Percentiles rank a stretch among this genome's conserved stretches.
Evolutionary conservation across 441 rosid species (phyloP).

Genomic region (Erodium texanum): DNA sequence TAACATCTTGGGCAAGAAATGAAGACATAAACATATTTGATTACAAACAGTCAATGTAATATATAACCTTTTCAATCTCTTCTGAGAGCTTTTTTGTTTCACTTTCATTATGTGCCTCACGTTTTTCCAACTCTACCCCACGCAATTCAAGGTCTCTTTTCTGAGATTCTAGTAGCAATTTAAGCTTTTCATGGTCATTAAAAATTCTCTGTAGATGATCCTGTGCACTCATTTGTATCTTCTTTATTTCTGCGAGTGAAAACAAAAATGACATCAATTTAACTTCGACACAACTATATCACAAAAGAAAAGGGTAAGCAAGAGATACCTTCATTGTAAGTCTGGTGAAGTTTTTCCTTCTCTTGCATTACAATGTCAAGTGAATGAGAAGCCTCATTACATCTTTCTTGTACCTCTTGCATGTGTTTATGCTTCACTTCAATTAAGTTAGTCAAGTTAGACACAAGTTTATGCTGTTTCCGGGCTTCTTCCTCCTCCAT

Average conservation of each 20-base stretch:
- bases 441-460: conserved; percentile 39
- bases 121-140: conserved; percentile 53
- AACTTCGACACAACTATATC: not conserved
- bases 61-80: conserved; percentile 61
- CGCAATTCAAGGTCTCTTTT: conserved; percentile 65
- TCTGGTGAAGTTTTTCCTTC: conserved; percentile 64
- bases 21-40: too few relatives aligned
- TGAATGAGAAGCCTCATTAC: conserved; percentile 37
- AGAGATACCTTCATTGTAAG: conserved; percentile 46
- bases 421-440: conserved; percentile 45
- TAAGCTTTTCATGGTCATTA: conserved; percentile 74
- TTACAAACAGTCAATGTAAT: too few relatives aligned
- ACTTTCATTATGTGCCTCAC: conserved; percentile 73
- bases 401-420: conserved; percentile 48
- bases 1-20: too few relatives aligned
- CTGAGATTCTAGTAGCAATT: conserved; percentile 63
- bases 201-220: conserved; percentile 67
- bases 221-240: conserved; percentile 55
- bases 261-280: conserved; percentile 5
- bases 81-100: conserved; percentile 46
- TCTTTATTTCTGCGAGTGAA: conserved; percentile 51
- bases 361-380: conserved; percentile 45
- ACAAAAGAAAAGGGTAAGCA: not conserved
- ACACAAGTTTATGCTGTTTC: conserved; percentile 59
- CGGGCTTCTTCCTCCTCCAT: conserved; percentile 61